Evolutionary conservation across 2,329 filamentous ascomycete species (phyloP).

Genomic region (Aspergillus aculeatinus): DNA sequence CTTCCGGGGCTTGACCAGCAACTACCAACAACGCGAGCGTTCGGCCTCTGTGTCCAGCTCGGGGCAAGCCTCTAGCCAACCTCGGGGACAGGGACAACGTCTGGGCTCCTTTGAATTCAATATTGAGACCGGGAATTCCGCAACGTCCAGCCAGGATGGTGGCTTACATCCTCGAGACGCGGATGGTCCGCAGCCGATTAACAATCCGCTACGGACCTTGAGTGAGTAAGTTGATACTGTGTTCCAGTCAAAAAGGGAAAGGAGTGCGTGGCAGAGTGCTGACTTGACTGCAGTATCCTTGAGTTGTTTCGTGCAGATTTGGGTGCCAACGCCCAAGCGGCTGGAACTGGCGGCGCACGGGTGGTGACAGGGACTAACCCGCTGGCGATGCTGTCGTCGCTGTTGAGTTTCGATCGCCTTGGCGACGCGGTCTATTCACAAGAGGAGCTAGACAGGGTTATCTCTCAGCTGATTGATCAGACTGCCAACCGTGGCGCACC

Average conservation of each 20-base stretch:
- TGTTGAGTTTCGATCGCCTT: conserved; percentile 45
- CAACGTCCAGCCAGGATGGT: conserved; percentile 12
- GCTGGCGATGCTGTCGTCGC: conserved; percentile 46
- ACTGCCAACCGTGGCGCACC: conserved; percentile 72
- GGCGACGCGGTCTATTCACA: conserved; percentile 89
- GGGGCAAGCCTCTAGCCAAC: not conserved
- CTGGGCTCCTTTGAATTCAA: conserved; percentile 8
- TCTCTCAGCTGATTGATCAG: conserved; percentile 84
- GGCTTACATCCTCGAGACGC: conserved; percentile 53
- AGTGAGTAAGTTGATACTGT: conserved; percentile 43
- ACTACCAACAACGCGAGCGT: conserved; percentile 22
- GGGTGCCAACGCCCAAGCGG: conserved; percentile 11
- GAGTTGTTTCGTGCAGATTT: conserved; percentile 29
- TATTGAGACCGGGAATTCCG: conserved; percentile 5
- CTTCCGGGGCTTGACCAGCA: conserved; percentile 46
- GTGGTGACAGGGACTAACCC: conserved; percentile 35
- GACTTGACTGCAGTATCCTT: conserved; percentile 23
- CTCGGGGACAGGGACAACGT: conserved; percentile 1
- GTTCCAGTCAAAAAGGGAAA: not conserved
- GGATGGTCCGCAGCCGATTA: conserved; percentile 49
- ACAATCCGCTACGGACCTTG: conserved; percentile 49
- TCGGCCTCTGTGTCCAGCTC: not conserved
- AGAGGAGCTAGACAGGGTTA: conserved; percentile 84
- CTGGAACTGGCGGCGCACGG: conserved; percentile 20
- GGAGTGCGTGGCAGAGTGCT: not conserved